Conservation (phyloP, 2,329 filamentous ascomycete species). For the Cladosporium halotolerans region DNA sequence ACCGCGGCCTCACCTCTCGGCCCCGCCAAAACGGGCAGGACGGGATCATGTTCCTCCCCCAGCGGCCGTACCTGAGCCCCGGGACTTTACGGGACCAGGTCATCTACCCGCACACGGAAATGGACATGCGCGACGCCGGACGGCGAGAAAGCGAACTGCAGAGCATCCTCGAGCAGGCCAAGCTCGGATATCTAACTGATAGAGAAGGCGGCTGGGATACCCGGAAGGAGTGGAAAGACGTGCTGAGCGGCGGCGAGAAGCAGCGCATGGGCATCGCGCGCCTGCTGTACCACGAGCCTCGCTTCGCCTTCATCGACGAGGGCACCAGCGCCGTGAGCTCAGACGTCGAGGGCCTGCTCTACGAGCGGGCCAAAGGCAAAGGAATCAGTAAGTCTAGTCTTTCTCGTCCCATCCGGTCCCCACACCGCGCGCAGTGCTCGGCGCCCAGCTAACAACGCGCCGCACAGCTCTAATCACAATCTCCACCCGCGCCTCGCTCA, state of each 20-base stretch:
- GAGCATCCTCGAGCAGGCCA: constrained; percentile 72
- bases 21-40: constrained; percentile 66
- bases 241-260: constrained; percentile 95
- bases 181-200: constrained; percentile 80
- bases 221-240: constrained; percentile 96
- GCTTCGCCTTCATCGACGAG: constrained; percentile 92
- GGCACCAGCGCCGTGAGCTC: constrained; percentile 89
- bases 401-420: constrained; percentile 7
- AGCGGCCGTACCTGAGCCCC: constrained; percentile 84
- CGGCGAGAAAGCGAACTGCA: constrained; percentile 73
- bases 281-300: constrained; percentile 87
- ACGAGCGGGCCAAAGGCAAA: constrained; percentile 85
- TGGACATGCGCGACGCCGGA: constrained; percentile 82
- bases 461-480: constrained; percentile 80
- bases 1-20: constrained; percentile 82
- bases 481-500: constrained; percentile 86
- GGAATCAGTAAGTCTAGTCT: constrained; percentile 69
- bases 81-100: constrained; percentile 94
- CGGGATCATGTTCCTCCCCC: constrained; percentile 97
- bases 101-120: constrained; percentile 91
- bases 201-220: constrained; percentile 96
- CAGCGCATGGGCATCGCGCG: constrained; percentile 89
- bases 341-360: constrained; percentile 89
- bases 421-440: constrained; percentile 1
- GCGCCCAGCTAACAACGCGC: constrained; percentile 5